Base-by-base conservation (phyloP, 2,329 filamentous ascomycete genomes). In the Colletotrichum brevisporum region DNA sequence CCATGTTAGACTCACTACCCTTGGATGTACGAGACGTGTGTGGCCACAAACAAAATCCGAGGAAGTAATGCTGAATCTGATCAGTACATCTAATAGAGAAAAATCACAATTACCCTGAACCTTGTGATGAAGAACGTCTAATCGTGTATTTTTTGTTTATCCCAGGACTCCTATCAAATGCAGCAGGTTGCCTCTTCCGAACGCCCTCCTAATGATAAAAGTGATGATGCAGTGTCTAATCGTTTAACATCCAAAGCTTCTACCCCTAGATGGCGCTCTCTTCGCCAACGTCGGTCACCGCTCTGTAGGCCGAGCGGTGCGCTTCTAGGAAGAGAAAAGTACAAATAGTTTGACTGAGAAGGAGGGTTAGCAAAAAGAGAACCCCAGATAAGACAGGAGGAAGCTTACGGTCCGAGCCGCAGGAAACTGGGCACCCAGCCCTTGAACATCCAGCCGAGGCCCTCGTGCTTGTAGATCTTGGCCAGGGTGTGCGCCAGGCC, bases 271-370 rank as follows among this genome's bases (percentile, higher is more conserved):
- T 58, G 48, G 50, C 59, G 26, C 54, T 72, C 48, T 76, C 74
- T 53, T 80, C 73, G 45, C 82, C 81, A 48, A 84, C 71, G 21
- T 81, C 85, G 71, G 84, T 82, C 60, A 89, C 71, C 71, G 84
- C 84, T 78, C 87, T 86, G 81, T 94, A 97, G 27, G 90, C 79
- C 80, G 91, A 93, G 83, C 95, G 94, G 80, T 97, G 94, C 78
- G 94, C 90, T 79, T 97, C 94, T 76, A 97, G 79, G 79, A 96
- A 95, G 76, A 97, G 78, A 79, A 97, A 95, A 43, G 94, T 97
- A 74, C 92, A 91, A 70, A 97, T 92, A 8, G 94, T 97, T 83
- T 97, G 94, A 43, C 88, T 89, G 57, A 45, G 9, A 16, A 57
- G n/a, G 48, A 26, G 51, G 39, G 53, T 27, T 6, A 6, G 31